These are phyloP conservation scores for Physcomitrellopsis africana DNA, from an alignment of 225 moss, liverwort and hornwort genomes.

Conservation along the genomic window DNA sequence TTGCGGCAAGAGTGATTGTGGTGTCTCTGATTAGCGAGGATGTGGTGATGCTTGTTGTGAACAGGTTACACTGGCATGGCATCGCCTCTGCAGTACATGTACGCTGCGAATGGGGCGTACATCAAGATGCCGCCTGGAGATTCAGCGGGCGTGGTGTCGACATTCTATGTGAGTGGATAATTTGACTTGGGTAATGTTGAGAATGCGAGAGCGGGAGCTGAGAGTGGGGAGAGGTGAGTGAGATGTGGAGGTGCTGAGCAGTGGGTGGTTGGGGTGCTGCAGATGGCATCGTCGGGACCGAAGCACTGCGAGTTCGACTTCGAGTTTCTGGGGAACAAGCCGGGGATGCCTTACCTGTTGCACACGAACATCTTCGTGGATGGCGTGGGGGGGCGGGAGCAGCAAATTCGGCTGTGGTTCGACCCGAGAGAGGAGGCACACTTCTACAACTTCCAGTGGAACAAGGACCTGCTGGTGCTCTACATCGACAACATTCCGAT, in stretches of 20 bases:
- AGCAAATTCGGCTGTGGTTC: conserved; percentile 52
- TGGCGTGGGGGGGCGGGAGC: conserved; percentile 42
- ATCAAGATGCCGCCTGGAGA: conserved; percentile 31
- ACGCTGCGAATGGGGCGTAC: conserved; percentile 36
- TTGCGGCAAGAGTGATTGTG: too few relatives aligned
- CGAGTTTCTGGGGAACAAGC: conserved; percentile 53
- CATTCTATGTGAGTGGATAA: conserved; percentile 37
- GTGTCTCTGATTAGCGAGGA: too few relatives aligned
- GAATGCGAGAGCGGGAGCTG: neutral
- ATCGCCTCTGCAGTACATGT: conserved; percentile 35
- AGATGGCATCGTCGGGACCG: conserved; percentile 28
- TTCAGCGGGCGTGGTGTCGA: conserved; percentile 50
- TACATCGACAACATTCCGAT: conserved; percentile 67
- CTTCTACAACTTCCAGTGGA: conserved; percentile 58
- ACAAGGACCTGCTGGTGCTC: conserved; percentile 39
- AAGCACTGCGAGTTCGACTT: conserved; percentile 61
- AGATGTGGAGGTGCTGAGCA: too few relatives aligned
- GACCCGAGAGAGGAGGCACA: conserved; percentile 46
- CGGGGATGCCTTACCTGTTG: conserved; percentile 46
- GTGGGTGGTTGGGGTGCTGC: neutral
- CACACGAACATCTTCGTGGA: conserved; percentile 58
- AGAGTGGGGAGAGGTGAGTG: too few relatives aligned
- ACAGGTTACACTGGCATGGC: conserved; percentile 46
- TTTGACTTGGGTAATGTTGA: too few relatives aligned
- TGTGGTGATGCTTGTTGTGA: neutral